Evolutionary conservation across 495 filamentous ascomycete genomes (phyloP), one percentile per base, ranked within the genome.

Genomic region (Daldinia caldariorum): DNA sequence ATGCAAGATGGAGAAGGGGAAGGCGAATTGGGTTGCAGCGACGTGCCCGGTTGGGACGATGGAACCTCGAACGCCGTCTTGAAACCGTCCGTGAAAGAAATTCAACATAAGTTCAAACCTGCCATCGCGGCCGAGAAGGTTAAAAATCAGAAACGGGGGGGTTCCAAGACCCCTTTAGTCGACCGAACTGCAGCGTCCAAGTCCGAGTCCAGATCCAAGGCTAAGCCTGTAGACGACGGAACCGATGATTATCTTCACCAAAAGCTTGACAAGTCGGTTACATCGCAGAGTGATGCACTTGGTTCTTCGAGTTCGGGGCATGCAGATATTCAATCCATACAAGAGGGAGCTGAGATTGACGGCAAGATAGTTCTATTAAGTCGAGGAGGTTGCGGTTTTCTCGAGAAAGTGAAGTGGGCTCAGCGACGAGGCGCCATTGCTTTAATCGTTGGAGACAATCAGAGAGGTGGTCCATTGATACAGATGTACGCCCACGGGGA

Each of bases 401-500:
- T 97, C 41, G 94, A 98, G 73, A 99, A 99, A 78, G 93, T 94
- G 61, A 94, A 94, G 76, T 99, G 95, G 95, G 91, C 90, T 4
- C 95, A 99, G 78, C 85, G 94, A 50, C 87, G 95, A 69, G 95
- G 95, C 8, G 95, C 89, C 9, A 84, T 92, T 56, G 94, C 93
- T 22, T 79, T 99, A 65, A 95, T 99, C 73, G 94, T 99, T 6
- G 95, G 95, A 18, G 95, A 99, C 76, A 90, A 97, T 78, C 90
- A 91, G 51, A 89, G 90, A 60, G 92, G 94, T 38, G 94, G 93
- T 10, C 81, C 85, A n/a, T 77, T 99, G 64, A 90, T 99, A 41
- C 95, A 94, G 61, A 99, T 99, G 95, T 98, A 97, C 78, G 96
- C 95, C 8, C 85, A 90, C 54, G 95, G 94, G 26, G 93, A 97